phyloP scores from a whole-genome alignment of 768 basidiomycete genomes.

The Tremella yokohamensis region DNA sequence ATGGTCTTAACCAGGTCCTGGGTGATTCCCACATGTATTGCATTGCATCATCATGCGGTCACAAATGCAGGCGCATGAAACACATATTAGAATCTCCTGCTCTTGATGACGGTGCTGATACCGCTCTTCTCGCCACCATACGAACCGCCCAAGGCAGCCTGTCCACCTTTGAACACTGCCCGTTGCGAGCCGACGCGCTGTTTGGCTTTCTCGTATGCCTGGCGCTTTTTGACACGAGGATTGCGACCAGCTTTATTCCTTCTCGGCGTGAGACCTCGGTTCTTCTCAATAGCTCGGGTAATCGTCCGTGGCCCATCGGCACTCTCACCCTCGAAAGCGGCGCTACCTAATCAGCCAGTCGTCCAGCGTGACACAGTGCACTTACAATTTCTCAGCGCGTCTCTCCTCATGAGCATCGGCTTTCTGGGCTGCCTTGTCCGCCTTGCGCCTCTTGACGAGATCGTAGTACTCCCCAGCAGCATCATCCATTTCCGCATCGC shows the following conservation, averaged over 20 bases:
- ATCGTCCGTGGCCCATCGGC: conserved; percentile 75
- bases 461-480: conserved; percentile 77
- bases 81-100: conserved; percentile 59
- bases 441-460: conserved; percentile 70
- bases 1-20: too few species aligned
- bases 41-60: too few species aligned
- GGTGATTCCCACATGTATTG: too few species aligned
- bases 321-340: conserved; percentile 48
- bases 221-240: conserved; percentile 94
- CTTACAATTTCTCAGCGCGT: conserved; percentile 31
- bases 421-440: conserved; percentile 71
- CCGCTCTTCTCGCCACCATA: conserved; percentile 92
- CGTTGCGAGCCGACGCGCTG: conserved; percentile 84
- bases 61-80: too few species aligned
- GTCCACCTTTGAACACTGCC: conserved; percentile 87
- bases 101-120: conserved; percentile 86
- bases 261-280: conserved; percentile 87
- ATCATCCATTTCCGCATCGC: conserved; percentile 50
- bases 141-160: conserved; percentile 60
- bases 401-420: conserved; percentile 73
- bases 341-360: conserved; percentile 19
- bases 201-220: conserved; percentile 89
- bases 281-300: conserved; percentile 85
- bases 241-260: conserved; percentile 88
- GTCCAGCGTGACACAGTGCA: background rate